Percentiles rank a stretch among this genome's conserved stretches.
Evolutionary conservation across 2,329 filamentous ascomycete genomes (phyloP).

Genomic region (Ophiostoma ips): DNA sequence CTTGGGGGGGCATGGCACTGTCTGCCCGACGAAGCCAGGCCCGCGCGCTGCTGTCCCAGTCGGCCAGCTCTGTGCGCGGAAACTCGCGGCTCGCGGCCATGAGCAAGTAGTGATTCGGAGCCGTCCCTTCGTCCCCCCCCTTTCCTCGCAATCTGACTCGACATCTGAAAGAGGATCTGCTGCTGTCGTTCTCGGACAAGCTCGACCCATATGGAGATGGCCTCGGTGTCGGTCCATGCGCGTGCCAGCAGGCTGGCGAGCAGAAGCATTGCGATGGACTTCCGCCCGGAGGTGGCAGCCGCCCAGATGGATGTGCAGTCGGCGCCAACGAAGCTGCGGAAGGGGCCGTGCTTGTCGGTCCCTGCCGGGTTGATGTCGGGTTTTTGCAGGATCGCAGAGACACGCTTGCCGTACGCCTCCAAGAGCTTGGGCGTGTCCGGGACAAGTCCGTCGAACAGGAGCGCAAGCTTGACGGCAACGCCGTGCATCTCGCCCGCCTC

Average conservation of each 20-base stretch:
- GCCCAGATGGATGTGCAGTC: background rate
- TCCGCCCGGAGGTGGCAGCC: background rate
- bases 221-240: background rate
- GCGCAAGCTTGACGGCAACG: background rate
- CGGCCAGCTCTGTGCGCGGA: background rate
- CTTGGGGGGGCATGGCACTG: no score
- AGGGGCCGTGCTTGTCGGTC: background rate
- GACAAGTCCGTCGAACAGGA: background rate
- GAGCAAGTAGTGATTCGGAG: background rate
- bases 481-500: background rate
- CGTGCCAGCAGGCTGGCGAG: background rate
- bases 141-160: no score
- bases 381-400: background rate
- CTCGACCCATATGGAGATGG: background rate
- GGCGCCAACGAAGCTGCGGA: background rate
- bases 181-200: background rate
- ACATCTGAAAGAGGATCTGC: background rate
- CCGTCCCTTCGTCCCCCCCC: no score
- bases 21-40: background rate
- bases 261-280: background rate
- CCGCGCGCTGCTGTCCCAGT: background rate
- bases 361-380: background rate
- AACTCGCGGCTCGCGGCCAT: background rate
- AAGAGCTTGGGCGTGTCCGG: background rate
- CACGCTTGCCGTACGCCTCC: background rate